These are phyloP conservation scores for Davidsoniella eucalypti DNA, from an alignment of 2,329 filamentous ascomycete species.

Conservation along the genomic window DNA sequence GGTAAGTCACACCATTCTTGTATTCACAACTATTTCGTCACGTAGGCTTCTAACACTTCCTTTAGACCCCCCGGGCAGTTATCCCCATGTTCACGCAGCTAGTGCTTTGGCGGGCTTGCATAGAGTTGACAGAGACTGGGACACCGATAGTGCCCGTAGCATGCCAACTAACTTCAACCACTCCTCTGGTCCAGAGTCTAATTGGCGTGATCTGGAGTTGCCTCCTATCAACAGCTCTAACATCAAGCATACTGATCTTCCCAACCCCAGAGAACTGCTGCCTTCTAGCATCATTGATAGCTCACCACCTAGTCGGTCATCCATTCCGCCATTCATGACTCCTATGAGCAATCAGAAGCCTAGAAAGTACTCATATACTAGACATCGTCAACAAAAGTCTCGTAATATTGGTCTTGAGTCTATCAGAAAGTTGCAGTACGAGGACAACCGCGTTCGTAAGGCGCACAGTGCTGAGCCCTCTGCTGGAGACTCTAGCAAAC, in stretches of 20 bases:
- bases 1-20: conserved; percentile 13
- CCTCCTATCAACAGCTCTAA: conserved; percentile 6
- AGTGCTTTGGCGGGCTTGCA: conserved; percentile 5
- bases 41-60: not conserved
- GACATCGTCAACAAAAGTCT: conserved; percentile 60
- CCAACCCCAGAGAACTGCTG: conserved; percentile 54
- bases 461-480: conserved; percentile 75
- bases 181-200: not conserved
- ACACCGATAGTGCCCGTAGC: conserved; percentile 4
- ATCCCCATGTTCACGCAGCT: conserved; percentile 7
- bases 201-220: conserved; percentile 6
- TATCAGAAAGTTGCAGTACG: conserved; percentile 22
- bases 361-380: conserved; percentile 73
- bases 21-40: conserved; percentile 14
- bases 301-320: conserved; percentile 75
- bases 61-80: conserved; percentile 1
- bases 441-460: conserved; percentile 53
- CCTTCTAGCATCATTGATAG: conserved; percentile 60
- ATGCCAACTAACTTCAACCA: conserved; percentile 5
- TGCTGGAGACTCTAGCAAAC: conserved; percentile 60
- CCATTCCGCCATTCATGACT: conserved; percentile 67
- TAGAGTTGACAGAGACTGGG: conserved; percentile 7
- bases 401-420: conserved; percentile 1
- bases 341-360: conserved; percentile 54
- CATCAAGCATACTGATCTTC: conserved; percentile 2